These are phyloP conservation scores for Calocera viscosa DNA, from an alignment of 768 basidiomycete species.

Conservation along the genomic window DNA sequence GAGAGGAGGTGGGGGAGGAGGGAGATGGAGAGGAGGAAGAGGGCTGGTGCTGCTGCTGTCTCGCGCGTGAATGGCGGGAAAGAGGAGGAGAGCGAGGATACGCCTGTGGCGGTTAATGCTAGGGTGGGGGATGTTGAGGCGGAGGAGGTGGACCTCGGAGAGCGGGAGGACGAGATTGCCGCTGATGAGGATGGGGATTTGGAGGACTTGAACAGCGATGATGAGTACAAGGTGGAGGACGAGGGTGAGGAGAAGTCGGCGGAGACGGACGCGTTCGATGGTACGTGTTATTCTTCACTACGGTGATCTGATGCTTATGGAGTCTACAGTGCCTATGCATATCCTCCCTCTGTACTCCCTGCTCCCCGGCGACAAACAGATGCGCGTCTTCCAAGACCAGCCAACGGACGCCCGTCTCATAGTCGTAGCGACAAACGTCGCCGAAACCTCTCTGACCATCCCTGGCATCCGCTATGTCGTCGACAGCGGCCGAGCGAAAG, in stretches of 20 bases:
- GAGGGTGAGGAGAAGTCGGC: conserved; percentile 38
- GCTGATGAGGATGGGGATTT: conserved; percentile 27
- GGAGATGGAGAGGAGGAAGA: conserved; percentile 44
- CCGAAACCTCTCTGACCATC: conserved; percentile 93
- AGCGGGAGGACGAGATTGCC: conserved; percentile 16
- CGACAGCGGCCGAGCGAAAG: conserved; percentile 89
- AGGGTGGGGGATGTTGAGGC: conserved; percentile 56
- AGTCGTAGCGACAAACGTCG: conserved; percentile 90
- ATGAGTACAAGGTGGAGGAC: conserved; percentile 52
- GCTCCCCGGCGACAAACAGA: conserved; percentile 84
- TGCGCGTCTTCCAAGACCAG: conserved; percentile 79
- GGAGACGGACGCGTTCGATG: conserved; percentile 55
- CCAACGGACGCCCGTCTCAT: conserved; percentile 74
- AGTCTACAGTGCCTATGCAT: conserved; percentile 69
- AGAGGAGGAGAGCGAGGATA: conserved; percentile 5
- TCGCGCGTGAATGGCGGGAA: conserved; percentile 1
- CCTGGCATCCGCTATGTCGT: conserved; percentile 97
- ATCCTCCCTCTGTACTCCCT: conserved; percentile 89
- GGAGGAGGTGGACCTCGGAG: conserved; percentile 66
- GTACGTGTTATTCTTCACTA: conserved; percentile 18
- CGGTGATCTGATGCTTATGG: neutral
- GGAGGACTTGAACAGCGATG: conserved; percentile 30
- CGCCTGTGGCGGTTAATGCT: neutral
- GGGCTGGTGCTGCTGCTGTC: conserved; percentile 9
- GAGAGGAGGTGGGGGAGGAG: conserved; percentile 63